Conservation (phyloP, 352 stramenopile genomes). For the Plasmopara muralis region DNA sequence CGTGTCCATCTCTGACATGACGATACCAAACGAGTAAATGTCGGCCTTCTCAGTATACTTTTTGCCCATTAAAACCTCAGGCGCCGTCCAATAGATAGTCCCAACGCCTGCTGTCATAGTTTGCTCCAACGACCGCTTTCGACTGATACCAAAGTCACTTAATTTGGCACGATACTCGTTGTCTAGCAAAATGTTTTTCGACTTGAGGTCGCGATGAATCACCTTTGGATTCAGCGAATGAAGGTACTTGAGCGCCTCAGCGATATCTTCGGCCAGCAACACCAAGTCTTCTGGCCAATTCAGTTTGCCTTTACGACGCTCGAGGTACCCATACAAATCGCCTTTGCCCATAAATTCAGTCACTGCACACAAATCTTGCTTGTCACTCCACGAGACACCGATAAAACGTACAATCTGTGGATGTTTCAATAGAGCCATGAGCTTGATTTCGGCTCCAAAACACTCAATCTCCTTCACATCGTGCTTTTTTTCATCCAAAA, state of each 20-base stretch:
- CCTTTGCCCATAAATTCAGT: conserved; percentile 49
- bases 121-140: conserved; percentile 61
- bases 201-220: conserved; percentile 83
- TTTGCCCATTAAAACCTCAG: conserved; percentile 68
- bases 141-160: conserved; percentile 70
- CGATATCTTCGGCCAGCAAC: conserved; percentile 48
- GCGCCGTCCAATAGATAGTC: conserved; percentile 80
- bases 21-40: conserved; percentile 80
- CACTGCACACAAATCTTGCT: conserved; percentile 40
- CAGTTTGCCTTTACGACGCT: conserved; percentile 18
- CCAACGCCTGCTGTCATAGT: conserved; percentile 77
- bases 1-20: conserved; percentile 79
- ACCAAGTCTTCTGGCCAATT: conserved; percentile 31
- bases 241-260: conserved; percentile 71
- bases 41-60: conserved; percentile 78
- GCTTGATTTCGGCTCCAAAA: conserved; percentile 43
- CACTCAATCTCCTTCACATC: conserved; percentile 80
- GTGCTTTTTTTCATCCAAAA: conserved; percentile 71
- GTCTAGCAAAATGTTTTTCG: conserved; percentile 55
- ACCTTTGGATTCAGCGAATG: conserved; percentile 76
- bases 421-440: conserved; percentile 44
- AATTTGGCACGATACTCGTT: conserved; percentile 47
- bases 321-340: conserved; percentile 36
- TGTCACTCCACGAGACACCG: conserved; percentile 43
- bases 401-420: conserved; percentile 47